Percentiles rank a stretch among this genome's conserved stretches.
phyloP scores from a whole-genome alignment of 352 stramenopile species.

The Pythium grandisporangium region DNA sequence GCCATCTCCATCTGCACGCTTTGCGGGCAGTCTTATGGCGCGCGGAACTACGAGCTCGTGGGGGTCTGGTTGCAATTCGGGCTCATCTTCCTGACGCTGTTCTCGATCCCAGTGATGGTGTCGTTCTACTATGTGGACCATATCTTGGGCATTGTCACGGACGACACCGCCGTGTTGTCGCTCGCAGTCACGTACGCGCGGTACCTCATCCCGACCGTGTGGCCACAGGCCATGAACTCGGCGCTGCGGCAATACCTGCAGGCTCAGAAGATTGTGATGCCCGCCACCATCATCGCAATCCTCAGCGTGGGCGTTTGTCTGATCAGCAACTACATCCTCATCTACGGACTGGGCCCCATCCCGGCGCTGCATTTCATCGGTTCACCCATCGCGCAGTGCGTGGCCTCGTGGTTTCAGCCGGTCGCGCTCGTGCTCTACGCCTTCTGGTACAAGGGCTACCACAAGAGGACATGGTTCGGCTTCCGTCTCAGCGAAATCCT shows the following conservation, averaged over 20 bases:
- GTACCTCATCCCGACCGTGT: constrained; percentile 48
- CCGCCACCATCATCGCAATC: constrained; percentile 70
- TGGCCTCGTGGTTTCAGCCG: constrained; percentile 69
- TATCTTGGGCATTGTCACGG: constrained; percentile 56
- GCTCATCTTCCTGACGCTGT: constrained; percentile 51
- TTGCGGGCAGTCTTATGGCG: constrained; percentile 70
- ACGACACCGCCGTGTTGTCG: constrained; percentile 46
- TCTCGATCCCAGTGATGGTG: constrained; percentile 66
- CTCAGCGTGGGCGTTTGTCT: constrained; percentile 55
- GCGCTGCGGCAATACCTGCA: constrained; percentile 72
- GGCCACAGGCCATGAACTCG: constrained; percentile 64
- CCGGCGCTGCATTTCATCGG: constrained; percentile 58
- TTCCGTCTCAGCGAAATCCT: constrained; percentile 45
- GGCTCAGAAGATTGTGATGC: constrained; percentile 70
- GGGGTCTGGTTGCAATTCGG: constrained; percentile 75
- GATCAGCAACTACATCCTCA: constrained; percentile 66
- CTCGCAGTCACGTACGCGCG: constrained; percentile 57
- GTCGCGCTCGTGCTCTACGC: constrained; percentile 55
- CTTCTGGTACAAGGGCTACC: constrained; percentile 75
- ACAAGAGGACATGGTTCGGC: constrained; percentile 73
- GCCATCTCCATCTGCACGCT: constrained; percentile 74
- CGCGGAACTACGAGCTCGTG: constrained; percentile 69
- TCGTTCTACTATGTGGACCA: constrained; percentile 78
- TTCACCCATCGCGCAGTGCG: constrained; percentile 55
- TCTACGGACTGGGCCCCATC: constrained; percentile 64